Conservation (phyloP, 257 asterid genomes). For the Paulownia fortunei region DNA sequence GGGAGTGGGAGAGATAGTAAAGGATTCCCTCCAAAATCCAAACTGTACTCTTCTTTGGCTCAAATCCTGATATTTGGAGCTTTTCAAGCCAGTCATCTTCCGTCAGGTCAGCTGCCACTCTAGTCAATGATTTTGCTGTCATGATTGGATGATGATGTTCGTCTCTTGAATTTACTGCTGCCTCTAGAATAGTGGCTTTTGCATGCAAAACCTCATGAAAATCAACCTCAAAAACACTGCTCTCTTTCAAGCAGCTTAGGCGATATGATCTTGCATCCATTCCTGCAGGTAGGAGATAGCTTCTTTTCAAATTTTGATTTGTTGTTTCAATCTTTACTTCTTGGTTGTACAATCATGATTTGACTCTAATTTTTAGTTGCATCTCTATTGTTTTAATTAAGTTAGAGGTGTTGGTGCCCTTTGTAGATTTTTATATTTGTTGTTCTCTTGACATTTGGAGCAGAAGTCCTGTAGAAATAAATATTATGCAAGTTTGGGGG, state of each 20-base stretch:
- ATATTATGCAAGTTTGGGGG: background rate
- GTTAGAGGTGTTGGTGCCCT: background rate
- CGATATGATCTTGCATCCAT: slow-evolving; percentile 96
- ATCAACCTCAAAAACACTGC: slow-evolving; percentile 86
- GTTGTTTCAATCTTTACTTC: background rate
- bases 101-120: slow-evolving; percentile 92
- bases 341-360: too few species aligned
- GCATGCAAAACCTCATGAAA: slow-evolving; percentile 78
- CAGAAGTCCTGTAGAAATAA: background rate
- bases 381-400: background rate
- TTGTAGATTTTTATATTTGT: slow-evolving; percentile 2
- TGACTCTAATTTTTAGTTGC: background rate
- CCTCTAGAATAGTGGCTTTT: slow-evolving; percentile 75
- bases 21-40: slow-evolving; percentile 94
- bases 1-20: slow-evolving; percentile 74
- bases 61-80: slow-evolving; percentile 83
- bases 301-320: slow-evolving; percentile 25
- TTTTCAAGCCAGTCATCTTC: slow-evolving; percentile 87
- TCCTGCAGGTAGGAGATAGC: slow-evolving; percentile 61
- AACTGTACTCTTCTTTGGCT: slow-evolving; percentile 67
- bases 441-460: background rate
- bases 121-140: slow-evolving; percentile 75
- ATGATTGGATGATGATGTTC: slow-evolving; percentile 59
- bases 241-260: slow-evolving; percentile 78
- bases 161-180: slow-evolving; percentile 61